Percentiles rank a stretch among this genome's conserved stretches.
Conservation (phyloP, 306 rosid genomes). For the Lagenaria siceraria region DNA sequence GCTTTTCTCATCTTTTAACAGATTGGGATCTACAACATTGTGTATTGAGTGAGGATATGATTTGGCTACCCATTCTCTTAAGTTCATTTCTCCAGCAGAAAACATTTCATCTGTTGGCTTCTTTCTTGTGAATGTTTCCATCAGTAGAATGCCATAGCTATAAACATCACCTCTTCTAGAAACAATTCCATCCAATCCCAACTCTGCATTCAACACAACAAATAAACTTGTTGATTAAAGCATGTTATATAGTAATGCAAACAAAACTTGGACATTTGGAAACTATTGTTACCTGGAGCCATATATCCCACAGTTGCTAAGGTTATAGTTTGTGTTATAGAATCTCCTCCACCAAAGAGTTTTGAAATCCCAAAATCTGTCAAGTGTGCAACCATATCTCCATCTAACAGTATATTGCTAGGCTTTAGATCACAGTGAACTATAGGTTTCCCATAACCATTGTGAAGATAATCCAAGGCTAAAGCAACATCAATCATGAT, state of each 20-base stretch:
- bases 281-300: conserved; percentile 25
- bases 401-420: conserved; percentile 25
- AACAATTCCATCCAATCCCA: conserved; percentile 25
- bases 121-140: conserved; percentile 33
- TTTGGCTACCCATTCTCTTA: conserved; percentile 9
- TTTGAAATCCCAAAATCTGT: conserved; percentile 25
- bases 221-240: neutral
- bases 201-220: neutral
- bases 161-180: conserved; percentile 27
- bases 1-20: neutral
- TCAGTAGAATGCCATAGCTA: conserved; percentile 27
- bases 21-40: neutral
- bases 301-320: conserved; percentile 35
- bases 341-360: conserved; percentile 23
- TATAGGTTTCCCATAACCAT: conserved; percentile 14
- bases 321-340: conserved; percentile 13
- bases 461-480: conserved; percentile 29
- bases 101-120: conserved; percentile 30
- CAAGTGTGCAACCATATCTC: conserved; percentile 29
- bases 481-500: conserved; percentile 17
- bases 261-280: neutral
- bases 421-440: conserved; percentile 45
- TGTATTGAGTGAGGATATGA: neutral
- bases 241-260: neutral
- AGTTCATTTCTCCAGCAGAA: neutral